A percentile compares a stretch with the other conserved stretches of the same genome.
phyloP scores from a whole-genome alignment of 257 asterid species.

The Nicotiana sylvestris region DNA sequence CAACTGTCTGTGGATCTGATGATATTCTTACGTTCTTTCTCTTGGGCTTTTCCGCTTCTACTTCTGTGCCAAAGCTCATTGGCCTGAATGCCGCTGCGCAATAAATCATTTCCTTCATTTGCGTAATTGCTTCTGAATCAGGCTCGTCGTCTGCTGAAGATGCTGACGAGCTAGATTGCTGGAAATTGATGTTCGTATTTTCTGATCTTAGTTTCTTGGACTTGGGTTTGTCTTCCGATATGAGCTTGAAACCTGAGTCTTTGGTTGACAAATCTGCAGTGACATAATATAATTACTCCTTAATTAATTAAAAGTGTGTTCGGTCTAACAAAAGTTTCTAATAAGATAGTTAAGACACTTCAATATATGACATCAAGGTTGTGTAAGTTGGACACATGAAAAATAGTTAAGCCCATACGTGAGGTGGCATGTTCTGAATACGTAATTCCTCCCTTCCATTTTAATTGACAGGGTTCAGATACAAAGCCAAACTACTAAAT shows the following conservation, averaged over 20 bases:
- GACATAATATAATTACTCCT: background rate
- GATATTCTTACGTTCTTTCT: constrained; percentile 77
- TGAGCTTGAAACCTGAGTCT: constrained; percentile 22
- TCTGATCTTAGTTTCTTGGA: constrained; percentile 40
- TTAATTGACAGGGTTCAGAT: background rate
- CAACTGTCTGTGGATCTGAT: constrained; percentile 87
- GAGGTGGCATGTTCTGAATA: background rate
- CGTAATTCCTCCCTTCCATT: background rate
- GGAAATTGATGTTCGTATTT: constrained; percentile 60
- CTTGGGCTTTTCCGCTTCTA: constrained; percentile 53
- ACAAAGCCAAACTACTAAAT: background rate
- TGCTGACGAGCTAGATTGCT: constrained; percentile 43
- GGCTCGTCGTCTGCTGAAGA: constrained; percentile 60
- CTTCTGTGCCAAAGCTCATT: constrained; percentile 51
- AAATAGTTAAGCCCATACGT: background rate
- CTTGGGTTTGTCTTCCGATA: constrained; percentile 23
- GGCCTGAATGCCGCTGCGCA: constrained; percentile 90
- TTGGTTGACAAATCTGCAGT: background rate
- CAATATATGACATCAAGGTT: background rate
- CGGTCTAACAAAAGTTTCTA: background rate
- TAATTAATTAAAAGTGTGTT: background rate
- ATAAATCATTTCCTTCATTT: constrained; percentile 91
- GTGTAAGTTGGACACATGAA: background rate
- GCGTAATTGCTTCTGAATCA: constrained; percentile 82
- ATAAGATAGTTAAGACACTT: background rate